These are phyloP conservation scores for Lolium perenne DNA, from an alignment of 176 grass and related monocot species.

Conservation along the genomic window DNA sequence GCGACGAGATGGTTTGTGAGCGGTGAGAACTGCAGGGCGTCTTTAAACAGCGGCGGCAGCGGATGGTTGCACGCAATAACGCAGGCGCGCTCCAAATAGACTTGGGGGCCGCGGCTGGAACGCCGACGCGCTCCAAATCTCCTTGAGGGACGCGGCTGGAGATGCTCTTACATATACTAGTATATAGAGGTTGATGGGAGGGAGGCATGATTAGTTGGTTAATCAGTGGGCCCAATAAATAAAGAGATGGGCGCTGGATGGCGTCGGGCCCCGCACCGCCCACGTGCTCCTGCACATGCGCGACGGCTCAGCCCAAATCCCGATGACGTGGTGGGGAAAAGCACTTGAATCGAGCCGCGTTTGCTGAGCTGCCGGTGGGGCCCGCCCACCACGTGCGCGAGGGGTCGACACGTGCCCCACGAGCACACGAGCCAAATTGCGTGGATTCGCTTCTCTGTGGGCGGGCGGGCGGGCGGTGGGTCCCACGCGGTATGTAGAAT, in stretches of 20 bases:
- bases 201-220: slow-evolving; percentile 37
- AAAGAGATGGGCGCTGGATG: slow-evolving; percentile 6
- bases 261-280: background rate
- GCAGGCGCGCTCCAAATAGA: too few species aligned
- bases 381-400: slow-evolving; percentile 32
- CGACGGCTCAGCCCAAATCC: too few species aligned
- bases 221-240: slow-evolving; percentile 11
- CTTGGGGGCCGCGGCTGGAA: too few species aligned
- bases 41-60: too few species aligned
- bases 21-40: too few species aligned
- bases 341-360: background rate
- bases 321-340: background rate
- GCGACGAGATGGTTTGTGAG: too few species aligned
- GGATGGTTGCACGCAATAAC: too few species aligned
- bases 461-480: background rate
- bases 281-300: slow-evolving; percentile 11
- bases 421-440: slow-evolving; percentile 45
- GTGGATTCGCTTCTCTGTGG: slow-evolving; percentile 6
- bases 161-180: too few species aligned
- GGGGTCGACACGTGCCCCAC: slow-evolving; percentile 39
- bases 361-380: background rate
- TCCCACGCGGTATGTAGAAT: slow-evolving; percentile 1
- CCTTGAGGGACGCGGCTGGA: too few species aligned
- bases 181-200: background rate
- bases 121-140: too few species aligned